These are phyloP conservation scores for Clausena lansium DNA, from an alignment of 345 rosid genomes.

Conservation along the genomic window DNA sequence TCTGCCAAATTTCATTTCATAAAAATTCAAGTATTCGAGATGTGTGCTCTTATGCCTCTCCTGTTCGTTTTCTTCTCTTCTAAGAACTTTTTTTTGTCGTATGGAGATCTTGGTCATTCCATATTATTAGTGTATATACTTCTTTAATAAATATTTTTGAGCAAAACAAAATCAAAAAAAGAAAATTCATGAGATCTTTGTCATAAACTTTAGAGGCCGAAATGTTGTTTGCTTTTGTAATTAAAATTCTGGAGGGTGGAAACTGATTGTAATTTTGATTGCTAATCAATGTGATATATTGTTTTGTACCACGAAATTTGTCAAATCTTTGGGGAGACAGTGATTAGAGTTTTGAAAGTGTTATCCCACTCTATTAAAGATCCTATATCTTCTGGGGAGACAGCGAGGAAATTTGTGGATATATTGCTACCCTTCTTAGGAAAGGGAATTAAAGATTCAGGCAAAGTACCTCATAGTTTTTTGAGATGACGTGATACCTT, in stretches of 20 bases:
- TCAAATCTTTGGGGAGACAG: constrained; percentile 61
- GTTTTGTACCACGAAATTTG: constrained; percentile 52
- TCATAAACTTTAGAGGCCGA: too few relatives aligned
- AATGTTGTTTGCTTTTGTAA: background rate
- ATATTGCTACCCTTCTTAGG: constrained; percentile 62
- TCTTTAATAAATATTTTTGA: too few relatives aligned
- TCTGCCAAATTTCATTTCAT: background rate
- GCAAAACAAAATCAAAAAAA: too few relatives aligned
- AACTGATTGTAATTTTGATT: background rate
- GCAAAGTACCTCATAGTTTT: constrained; percentile 31
- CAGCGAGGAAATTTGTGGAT: constrained; percentile 60
- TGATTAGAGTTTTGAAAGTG: constrained; percentile 59
- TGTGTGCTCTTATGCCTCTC: background rate
- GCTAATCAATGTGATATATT: background rate
- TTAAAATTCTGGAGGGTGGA: background rate
- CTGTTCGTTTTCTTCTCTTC: background rate
- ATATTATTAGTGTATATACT: too few relatives aligned
- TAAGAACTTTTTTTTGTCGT: background rate
- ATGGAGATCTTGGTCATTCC: background rate
- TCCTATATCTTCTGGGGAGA: constrained; percentile 13
- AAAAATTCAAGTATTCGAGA: background rate
- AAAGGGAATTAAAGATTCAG: constrained; percentile 49
- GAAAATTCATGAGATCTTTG: background rate
- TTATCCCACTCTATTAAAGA: constrained; percentile 60
- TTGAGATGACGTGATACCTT: background rate